Base-by-base conservation (phyloP, 1,139 yeast genomes). In the Zygosaccharomyces sapae region DNA sequence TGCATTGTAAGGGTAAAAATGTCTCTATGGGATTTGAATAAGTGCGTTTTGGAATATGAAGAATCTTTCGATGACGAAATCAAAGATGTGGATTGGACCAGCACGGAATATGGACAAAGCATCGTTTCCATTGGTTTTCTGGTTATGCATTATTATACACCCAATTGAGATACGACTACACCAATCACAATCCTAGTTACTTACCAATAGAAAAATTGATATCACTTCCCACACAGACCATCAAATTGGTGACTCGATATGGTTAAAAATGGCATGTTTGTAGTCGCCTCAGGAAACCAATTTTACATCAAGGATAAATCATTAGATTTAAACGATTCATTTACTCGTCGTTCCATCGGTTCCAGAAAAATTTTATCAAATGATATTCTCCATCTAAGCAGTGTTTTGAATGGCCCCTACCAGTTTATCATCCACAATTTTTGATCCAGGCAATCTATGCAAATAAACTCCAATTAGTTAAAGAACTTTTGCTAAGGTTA, bases 351-450 rank as follows among this genome's bases (percentile, higher is more conserved):
- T 44, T 68, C 73, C 0, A 70, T 77, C 33, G 77, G 79, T 1
- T 70, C 82, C 0, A 67, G 75, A 49, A 73, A 69, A 45, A 75
- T 76, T 47, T 67, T 70, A 16, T 69, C 71, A 5, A 72, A 74
- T 50, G 81, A 79, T 53, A 71, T 80, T 1, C 77, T 86, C 57
- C 81, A 78, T 50, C 72, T 89, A 47, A 86, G 86, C 38, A 71
- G 87, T 13, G 82, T 88, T 1, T 69, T 92, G 46, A 89, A 89
- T 67, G 96, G 97, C 94, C 95, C 0, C 66, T 92, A 31, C 97
- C 97, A 0, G 70, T 89, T 1, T 92, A 86, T 59, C 97, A 92
- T 61, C 98, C 98, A 0, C 96, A 89, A 64, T 76, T 88, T 50
- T 69, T 92, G 37, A 83, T 89, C 43, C 97, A 90, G 63, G 72